These are phyloP conservation scores for Saccharomyces hybrid DNA, from an alignment of 1,139 yeast genomes.

Conservation along the genomic window DNA sequence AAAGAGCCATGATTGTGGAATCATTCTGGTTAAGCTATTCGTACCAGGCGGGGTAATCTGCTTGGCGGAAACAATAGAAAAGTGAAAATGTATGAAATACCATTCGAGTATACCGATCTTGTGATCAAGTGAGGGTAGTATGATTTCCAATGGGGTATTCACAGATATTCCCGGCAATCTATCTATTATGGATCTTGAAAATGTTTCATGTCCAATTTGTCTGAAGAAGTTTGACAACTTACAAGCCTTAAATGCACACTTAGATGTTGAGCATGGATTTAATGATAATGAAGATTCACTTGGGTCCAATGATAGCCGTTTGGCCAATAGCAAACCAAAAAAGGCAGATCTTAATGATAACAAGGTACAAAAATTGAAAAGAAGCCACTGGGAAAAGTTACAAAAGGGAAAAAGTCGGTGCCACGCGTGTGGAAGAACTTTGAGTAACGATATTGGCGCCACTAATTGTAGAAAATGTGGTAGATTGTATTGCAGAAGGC, in stretches of 20 bases:
- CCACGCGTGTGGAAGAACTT: constrained; percentile 35
- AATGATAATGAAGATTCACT: constrained; percentile 15
- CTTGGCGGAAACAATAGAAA: neutral
- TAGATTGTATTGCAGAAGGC: constrained; percentile 55
- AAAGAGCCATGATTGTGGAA: neutral
- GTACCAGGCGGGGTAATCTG: neutral
- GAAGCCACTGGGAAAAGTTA: constrained; percentile 56
- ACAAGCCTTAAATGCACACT: constrained; percentile 56
- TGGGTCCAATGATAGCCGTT: constrained; percentile 1
- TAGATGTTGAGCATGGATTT: constrained; percentile 59
- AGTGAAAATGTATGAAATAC: neutral
- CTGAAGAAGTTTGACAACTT: constrained; percentile 51
- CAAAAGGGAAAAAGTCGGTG: constrained; percentile 38
- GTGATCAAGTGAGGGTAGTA: neutral
- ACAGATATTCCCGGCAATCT: neutral
- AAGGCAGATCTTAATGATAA: constrained; percentile 2
- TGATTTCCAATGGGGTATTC: neutral
- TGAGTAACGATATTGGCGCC: constrained; percentile 45
- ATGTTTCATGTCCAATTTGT: constrained; percentile 62
- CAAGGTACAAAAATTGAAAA: constrained; percentile 33
- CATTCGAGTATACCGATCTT: neutral
- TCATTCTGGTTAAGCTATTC: neutral
- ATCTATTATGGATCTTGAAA: neutral
- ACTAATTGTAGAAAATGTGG: constrained; percentile 73
- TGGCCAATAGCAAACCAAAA: constrained; percentile 8